Evolutionary conservation across 2,329 filamentous ascomycete species (phyloP).

Genomic region (Clonostachys solani): DNA sequence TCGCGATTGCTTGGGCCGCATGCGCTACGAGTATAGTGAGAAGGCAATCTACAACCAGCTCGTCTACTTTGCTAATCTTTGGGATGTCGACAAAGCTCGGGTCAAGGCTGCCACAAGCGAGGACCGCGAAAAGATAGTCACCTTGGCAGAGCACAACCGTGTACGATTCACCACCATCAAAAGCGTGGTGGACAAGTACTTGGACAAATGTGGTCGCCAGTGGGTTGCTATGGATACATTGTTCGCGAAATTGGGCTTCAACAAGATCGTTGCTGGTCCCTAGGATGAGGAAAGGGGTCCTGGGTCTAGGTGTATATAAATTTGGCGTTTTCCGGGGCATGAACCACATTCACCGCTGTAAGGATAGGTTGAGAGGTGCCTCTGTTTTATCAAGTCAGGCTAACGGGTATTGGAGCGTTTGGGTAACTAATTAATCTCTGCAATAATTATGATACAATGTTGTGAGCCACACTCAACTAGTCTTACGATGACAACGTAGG

Average conservation of each 20-base stretch:
- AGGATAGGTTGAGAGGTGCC: too few relatives aligned
- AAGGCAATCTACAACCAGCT: slow-evolving; percentile 94
- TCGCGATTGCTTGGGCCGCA: slow-evolving; percentile 77
- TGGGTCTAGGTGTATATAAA: slow-evolving; percentile 20
- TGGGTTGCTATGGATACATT: slow-evolving; percentile 93
- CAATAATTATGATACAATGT: too few relatives aligned
- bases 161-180: slow-evolving; percentile 72
- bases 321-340: too few relatives aligned
- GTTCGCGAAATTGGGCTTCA: slow-evolving; percentile 66
- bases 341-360: too few relatives aligned
- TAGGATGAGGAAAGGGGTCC: slow-evolving; percentile 34
- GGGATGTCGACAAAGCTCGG: slow-evolving; percentile 83
- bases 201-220: slow-evolving; percentile 85
- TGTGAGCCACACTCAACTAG: too few relatives aligned
- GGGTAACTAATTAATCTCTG: too few relatives aligned
- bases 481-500: too few relatives aligned
- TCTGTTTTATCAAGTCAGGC: too few relatives aligned
- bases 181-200: slow-evolving; percentile 73
- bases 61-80: slow-evolving; percentile 78
- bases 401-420: too few relatives aligned
- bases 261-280: slow-evolving; percentile 15
- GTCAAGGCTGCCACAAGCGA: slow-evolving; percentile 40
- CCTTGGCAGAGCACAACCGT: slow-evolving; percentile 79
- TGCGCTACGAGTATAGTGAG: slow-evolving; percentile 85
- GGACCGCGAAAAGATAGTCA: slow-evolving; percentile 61